A percentile compares a stretch with the other conserved stretches of the same genome.
Conservation (phyloP, 2,329 filamentous ascomycete genomes). For the Lecanicillium sp. region DNA sequence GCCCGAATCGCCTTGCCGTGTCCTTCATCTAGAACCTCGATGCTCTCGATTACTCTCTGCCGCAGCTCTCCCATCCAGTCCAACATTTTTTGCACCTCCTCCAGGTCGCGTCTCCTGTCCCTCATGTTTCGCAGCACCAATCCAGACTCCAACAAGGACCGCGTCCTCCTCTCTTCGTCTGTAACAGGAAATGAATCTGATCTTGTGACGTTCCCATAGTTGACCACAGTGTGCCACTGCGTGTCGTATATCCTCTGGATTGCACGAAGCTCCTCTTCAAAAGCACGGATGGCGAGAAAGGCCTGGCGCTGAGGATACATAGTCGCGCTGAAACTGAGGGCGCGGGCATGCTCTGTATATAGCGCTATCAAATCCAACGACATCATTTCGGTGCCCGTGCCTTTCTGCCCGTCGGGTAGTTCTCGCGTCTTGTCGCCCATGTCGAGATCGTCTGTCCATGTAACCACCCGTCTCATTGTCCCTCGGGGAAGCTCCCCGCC, state of each 20-base stretch:
- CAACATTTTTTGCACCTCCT: background rate
- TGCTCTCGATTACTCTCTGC: slow-evolving; percentile 19
- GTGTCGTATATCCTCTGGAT: slow-evolving; percentile 3
- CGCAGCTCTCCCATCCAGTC: background rate
- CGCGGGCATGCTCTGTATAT: slow-evolving; percentile 9
- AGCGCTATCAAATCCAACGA: slow-evolving; percentile 11
- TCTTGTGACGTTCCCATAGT: background rate
- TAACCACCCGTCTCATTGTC: background rate
- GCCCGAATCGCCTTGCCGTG: slow-evolving; percentile 27
- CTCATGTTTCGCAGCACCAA: too few relatives aligned
- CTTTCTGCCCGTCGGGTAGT: background rate
- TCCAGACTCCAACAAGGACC: too few relatives aligned
- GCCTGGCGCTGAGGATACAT: slow-evolving; percentile 11
- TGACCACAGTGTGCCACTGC: background rate
- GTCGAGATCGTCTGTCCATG: background rate
- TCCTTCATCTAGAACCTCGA: slow-evolving; percentile 24
- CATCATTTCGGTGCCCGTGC: background rate
- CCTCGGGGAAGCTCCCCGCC: background rate
- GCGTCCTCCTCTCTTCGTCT: background rate
- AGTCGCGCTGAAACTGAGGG: slow-evolving; percentile 12
- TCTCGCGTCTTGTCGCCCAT: background rate
- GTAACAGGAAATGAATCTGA: background rate
- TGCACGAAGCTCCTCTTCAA: slow-evolving; percentile 17
- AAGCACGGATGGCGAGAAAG: slow-evolving; percentile 15
- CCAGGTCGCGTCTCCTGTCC: background rate